Conservation (phyloP, 78 protist genomes). For the Dictyostelium capitatum region DNA sequence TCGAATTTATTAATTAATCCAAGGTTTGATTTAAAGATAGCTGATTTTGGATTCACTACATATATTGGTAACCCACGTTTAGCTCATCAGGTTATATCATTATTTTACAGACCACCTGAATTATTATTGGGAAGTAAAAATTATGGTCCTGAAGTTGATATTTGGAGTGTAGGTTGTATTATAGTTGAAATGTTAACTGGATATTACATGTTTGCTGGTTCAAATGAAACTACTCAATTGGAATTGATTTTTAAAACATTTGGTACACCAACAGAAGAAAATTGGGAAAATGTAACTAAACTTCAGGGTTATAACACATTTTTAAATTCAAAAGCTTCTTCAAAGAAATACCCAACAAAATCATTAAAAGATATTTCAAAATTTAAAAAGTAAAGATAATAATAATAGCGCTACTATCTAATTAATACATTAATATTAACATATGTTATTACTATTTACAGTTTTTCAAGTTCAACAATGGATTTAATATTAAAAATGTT, state of each 20-base stretch:
- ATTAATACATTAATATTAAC: not conserved
- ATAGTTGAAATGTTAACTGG: slow-evolving; percentile 86
- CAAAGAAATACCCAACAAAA: slow-evolving; percentile 15
- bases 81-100: slow-evolving; percentile 68
- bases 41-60: slow-evolving; percentile 93
- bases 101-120: slow-evolving; percentile 93
- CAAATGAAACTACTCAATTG: slow-evolving; percentile 63
- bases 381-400: slow-evolving; percentile 29
- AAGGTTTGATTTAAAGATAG: slow-evolving; percentile 71
- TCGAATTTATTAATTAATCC: slow-evolving; percentile 84
- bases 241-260: slow-evolving; percentile 57
- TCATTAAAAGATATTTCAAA: slow-evolving; percentile 20
- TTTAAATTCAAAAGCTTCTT: not conserved
- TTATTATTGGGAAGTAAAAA: slow-evolving; percentile 85
- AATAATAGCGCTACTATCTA: not conserved
- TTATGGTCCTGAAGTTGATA: slow-evolving; percentile 88
- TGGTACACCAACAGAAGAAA: slow-evolving; percentile 75
- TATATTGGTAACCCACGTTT: slow-evolving; percentile 47
- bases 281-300: slow-evolving; percentile 74
- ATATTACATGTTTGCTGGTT: slow-evolving; percentile 81
- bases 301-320: not conserved
- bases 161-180: slow-evolving; percentile 92
- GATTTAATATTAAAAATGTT: slow-evolving; percentile 56
- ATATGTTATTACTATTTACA: not conserved
- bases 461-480: slow-evolving; percentile 10